Evolutionary conservation across 1,284 basidiomycete species (phyloP), one percentile per base, ranked within the genome.

Genomic region (Lignosus rhinocerotis): DNA sequence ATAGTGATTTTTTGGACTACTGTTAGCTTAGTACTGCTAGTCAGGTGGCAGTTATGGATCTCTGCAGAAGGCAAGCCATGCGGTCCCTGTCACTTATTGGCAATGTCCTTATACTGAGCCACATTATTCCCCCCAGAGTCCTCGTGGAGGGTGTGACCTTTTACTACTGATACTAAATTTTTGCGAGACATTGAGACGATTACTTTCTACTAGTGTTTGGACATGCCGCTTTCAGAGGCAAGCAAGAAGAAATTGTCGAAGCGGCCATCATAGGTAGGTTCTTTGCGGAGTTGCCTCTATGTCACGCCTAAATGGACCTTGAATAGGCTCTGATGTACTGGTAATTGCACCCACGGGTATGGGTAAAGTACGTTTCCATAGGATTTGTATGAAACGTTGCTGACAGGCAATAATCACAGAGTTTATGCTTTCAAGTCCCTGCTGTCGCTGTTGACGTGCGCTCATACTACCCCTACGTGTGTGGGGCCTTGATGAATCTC

Each of bases 281-380:
- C 65, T 19, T 42, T 42, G 54, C 36, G 45, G 46, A 32, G 9
- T 19, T 34, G 21, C 45, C 3, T 31, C 31, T 33, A 1, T 2
- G 34, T 8, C 10, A 8, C 25, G 2, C 16, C 2, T 10, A 17
- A 12, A 30, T n/a, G 36, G 8, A 11, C 11, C 16, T 5, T 7
- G 19, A 2, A 10, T 1, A 88, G 87, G 86, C 11, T 73, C 73
- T 16, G 90, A 93, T 73, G 83, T 93, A 6, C 81, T 93, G 46
- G 90, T 94, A 6, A 81, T 94, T 2, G 93, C 93, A 8, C 92
- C 93, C 0, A 95, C 93, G 1, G 93, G 93, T 2, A 87, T 94
- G 81, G 93, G 93, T 31, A 95, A 95, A 84, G 92, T 89, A 51
- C 55, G 75, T 62, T 0, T 14, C 6, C 34, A 31, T n/a, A 47